A percentile compares a stretch with the other conserved stretches of the same genome.
phyloP scores from a whole-genome alignment of 1,284 basidiomycete species.

The Naganishia sp. region DNA sequence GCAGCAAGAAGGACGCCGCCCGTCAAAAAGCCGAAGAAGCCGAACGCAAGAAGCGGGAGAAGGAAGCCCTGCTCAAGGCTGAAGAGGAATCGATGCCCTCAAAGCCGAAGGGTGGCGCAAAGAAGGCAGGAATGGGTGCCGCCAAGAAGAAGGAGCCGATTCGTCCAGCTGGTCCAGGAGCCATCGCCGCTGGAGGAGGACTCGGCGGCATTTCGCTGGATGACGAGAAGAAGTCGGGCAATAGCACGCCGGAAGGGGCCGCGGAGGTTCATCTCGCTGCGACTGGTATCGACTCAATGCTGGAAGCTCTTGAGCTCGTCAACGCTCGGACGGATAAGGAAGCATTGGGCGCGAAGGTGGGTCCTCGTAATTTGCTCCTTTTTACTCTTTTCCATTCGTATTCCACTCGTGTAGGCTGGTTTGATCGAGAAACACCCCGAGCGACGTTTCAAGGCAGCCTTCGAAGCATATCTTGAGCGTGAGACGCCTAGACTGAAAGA shows the following conservation, averaged over 20 bases:
- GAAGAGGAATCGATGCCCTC: slow-evolving; percentile 72
- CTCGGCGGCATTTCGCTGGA: slow-evolving; percentile 44
- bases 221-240: slow-evolving; percentile 35
- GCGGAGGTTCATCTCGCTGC: slow-evolving; percentile 72
- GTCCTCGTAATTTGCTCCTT: background rate
- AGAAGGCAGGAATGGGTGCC: slow-evolving; percentile 45
- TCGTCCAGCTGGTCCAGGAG: slow-evolving; percentile 71
- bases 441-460: slow-evolving; percentile 87
- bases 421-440: slow-evolving; percentile 91
- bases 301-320: slow-evolving; percentile 85
- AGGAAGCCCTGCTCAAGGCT: slow-evolving; percentile 63
- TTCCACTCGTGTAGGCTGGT: slow-evolving; percentile 64
- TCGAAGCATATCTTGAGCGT: slow-evolving; percentile 86
- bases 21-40: slow-evolving; percentile 50
- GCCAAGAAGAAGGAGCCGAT: slow-evolving; percentile 46
- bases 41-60: slow-evolving; percentile 58
- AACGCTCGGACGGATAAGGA: slow-evolving; percentile 92
- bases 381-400: too few relatives aligned
- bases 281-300: slow-evolving; percentile 85
- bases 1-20: slow-evolving; percentile 67
- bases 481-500: slow-evolving; percentile 75
- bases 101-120: slow-evolving; percentile 61
- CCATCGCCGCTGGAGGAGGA: slow-evolving; percentile 70
- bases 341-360: slow-evolving; percentile 64
- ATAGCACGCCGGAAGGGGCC: slow-evolving; percentile 42